Percentiles rank a stretch among this genome's conserved stretches.
Evolutionary conservation across 495 filamentous ascomycete genomes (phyloP).

Genomic region (Apiosordaria backusii): DNA sequence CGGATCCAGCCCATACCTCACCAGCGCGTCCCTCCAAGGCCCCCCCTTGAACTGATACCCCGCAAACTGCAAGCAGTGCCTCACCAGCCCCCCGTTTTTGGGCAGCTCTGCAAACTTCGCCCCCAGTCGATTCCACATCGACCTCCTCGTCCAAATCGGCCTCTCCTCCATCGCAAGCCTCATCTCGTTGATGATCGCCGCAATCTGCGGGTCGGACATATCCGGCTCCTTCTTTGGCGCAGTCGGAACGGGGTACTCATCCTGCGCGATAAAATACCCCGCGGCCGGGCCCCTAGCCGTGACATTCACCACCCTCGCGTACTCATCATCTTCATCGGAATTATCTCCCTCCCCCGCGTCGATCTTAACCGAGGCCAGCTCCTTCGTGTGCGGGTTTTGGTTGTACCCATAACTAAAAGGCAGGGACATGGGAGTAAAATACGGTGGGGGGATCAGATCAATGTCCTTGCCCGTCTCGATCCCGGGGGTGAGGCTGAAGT

Average conservation of each 20-base stretch:
- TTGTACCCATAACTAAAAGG: conserved; percentile 65
- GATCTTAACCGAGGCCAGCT: conserved; percentile 33
- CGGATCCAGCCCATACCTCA: conserved; percentile 83
- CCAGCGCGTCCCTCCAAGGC: conserved; percentile 83
- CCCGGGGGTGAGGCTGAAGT: conserved; percentile 67
- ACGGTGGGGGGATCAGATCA: conserved; percentile 77
- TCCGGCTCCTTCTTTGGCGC: conserved; percentile 37
- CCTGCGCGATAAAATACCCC: conserved; percentile 62
- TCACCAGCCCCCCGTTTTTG: conserved; percentile 50
- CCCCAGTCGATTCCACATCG: conserved; percentile 64
- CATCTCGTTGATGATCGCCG: conserved; percentile 56
- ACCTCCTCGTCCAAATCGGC: conserved; percentile 82
- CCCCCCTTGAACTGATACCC: conserved; percentile 88
- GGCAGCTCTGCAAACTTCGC: conserved; percentile 40
- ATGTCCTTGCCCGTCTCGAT: conserved; percentile 55
- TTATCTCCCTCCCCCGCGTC: conserved; percentile 17
- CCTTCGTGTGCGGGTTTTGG: conserved; percentile 50
- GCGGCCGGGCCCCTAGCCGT: conserved; percentile 46
- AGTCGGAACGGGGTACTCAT: conserved; percentile 41
- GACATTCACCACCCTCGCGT: conserved; percentile 38
- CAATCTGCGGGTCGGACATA: conserved; percentile 50
- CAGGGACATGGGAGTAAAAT: conserved; percentile 61
- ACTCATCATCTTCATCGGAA: conserved; percentile 30
- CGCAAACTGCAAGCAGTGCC: conserved; percentile 66
- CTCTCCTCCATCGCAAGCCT: conserved; percentile 61